Evolutionary conservation across 495 filamentous ascomycete genomes (phyloP), one percentile per base, ranked within the genome.

Genomic region (Aspergillus wentii): DNA sequence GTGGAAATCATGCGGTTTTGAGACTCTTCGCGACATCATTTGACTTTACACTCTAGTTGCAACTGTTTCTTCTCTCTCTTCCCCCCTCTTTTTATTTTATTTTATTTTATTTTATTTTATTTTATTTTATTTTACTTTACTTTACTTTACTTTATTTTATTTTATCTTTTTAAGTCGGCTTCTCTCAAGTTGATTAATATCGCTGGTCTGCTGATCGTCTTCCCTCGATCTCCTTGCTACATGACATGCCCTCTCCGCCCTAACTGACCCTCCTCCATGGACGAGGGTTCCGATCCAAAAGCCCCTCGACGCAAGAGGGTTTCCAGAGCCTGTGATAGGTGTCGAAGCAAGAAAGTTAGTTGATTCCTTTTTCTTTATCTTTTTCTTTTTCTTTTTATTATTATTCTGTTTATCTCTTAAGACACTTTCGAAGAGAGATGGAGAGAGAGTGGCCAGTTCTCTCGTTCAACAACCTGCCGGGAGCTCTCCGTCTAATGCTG

Each of bases 261-360:
- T 43, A 48, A 48, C 29, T 50, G 35, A 56, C 46, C 49, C 43
- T 57, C 58, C 38, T 55, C 56, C 41, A 71, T 71, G 67, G 65
- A 70, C 45, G 66, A 71, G 61, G 65, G 54, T 44, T 49, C 62
- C 17, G 62, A 69, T 49, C 35, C 45, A 6, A 63, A 68, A 54
- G 58, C 57, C 49, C 60, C 63, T 56, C 65, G 65, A 39, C 66
- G 82, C 18, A 78, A 80, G 54, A 72, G 82, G 55, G 82, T 86
- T 5, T 83, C 82, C 4, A 66, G 79, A 47, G 82, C 82, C 34
- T 86, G 82, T 59, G 80, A 86, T 49, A 78, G 81, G 36, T 86
- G 82, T 57, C 78, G 81, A 38, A 74, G 72, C 17, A 77, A 76
- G 40, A 76, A 82, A 52, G 64, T 64, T 23, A 46, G 52, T 49